Evolutionary conservation across 768 basidiomycete species (phyloP).

Genomic region (Rickenella mellea): DNA sequence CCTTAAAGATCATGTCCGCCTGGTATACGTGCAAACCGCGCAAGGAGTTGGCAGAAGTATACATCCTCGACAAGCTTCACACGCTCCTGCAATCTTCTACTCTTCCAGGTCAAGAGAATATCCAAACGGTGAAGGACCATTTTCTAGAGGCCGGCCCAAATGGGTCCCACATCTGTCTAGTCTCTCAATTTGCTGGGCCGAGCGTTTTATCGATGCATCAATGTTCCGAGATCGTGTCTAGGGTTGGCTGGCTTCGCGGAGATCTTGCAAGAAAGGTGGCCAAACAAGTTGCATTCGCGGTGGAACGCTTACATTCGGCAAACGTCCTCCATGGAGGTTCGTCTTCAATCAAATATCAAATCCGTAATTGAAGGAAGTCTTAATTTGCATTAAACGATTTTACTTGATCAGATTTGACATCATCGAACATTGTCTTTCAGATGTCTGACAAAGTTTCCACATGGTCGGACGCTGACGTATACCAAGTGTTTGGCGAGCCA

Average conservation of each 20-base stretch:
- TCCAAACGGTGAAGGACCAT: constrained; percentile 30
- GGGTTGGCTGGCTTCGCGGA: constrained; percentile 22
- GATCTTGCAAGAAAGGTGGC: constrained; percentile 27
- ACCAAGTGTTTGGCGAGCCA: constrained; percentile 22
- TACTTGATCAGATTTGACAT: constrained; percentile 31
- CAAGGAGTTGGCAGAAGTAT: constrained; percentile 17
- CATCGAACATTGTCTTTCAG: constrained; percentile 28
- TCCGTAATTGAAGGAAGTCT: too few relatives aligned
- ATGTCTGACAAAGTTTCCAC: constrained; percentile 13
- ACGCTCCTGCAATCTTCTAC: constrained; percentile 18
- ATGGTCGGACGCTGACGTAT: constrained; percentile 23
- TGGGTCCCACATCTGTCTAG: constrained; percentile 40
- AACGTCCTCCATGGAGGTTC: constrained; percentile 29
- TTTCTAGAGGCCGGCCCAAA: constrained; percentile 41
- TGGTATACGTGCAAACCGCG: constrained; percentile 16
- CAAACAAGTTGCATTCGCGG: constrained; percentile 16
- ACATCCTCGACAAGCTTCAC: constrained; percentile 25
- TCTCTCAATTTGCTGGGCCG: constrained; percentile 37
- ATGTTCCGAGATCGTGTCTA: constrained; percentile 19
- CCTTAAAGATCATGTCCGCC: constrained; percentile 27
- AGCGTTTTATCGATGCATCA: constrained; percentile 23
- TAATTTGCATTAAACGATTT: too few relatives aligned
- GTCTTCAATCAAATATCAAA: constrained; percentile 3
- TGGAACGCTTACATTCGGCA: constrained; percentile 23
- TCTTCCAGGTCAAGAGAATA: constrained; percentile 15